Base-by-base conservation (phyloP, 208 protist species). In the Angomonas ambiguus region DNA sequence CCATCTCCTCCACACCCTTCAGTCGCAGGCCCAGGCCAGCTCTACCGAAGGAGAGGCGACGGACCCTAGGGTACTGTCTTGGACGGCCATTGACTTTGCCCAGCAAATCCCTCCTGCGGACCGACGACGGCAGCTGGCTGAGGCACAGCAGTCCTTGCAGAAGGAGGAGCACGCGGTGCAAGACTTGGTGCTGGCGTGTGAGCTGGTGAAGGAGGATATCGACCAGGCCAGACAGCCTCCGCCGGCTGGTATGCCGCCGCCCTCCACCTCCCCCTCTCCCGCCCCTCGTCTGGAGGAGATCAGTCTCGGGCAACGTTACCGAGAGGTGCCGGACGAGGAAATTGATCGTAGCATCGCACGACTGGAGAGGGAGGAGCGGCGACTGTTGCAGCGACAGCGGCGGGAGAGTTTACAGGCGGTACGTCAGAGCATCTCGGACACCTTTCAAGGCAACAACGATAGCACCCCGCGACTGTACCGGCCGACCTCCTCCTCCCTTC, bases 151-250 rank as follows among this genome's bases (percentile, higher is more conserved):
- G n/a, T 60, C 59, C 4, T 66, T 89, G 2, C 59, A 62, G 13
- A 51, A 83, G 49, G 74, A 76, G 11, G 76, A 75, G 16, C 60
- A 65, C 31, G 85, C 89, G 66, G 59, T 90, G 31, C 69, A 70
- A 1, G 84, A 93, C 51, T 76, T 93, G n/a, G 83, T 77, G 62
- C 62, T 74, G 10, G 87, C 87, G 3, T 82, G 88, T 53, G 82
- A 83, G 49, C 87, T 93, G 77, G 84, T 93, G 59, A 76, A 76
- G 6, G 87, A 84, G 11, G 87, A 93, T 62, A 65, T 93, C 2
- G 79, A 65, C 49, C 58, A 68, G 64, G 72, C 74, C 48, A 73
- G 32, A 51, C 45, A 35, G 2, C 67, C 69, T 31, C 74, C 73
- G 55, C 49, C 22, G 49, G 49, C 38, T 11, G 38, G 13, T 11